phyloP scores from a whole-genome alignment of 495 filamentous ascomycete species.

The Thozetella sp. region DNA sequence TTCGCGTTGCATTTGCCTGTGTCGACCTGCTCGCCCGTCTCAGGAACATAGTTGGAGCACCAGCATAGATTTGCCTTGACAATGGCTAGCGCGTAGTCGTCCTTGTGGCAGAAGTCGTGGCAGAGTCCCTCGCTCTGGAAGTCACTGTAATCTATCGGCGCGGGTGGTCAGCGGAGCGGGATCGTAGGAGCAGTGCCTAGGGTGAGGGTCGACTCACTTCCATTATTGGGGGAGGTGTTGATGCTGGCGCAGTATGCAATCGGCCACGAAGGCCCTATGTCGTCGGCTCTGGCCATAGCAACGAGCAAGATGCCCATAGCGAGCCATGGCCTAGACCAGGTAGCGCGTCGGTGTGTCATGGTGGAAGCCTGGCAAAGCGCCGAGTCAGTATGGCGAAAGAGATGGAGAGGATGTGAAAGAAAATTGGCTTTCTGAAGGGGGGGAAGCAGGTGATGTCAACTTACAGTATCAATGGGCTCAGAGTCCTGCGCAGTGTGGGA shows the following conservation, averaged over 20 bases:
- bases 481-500: background rate
- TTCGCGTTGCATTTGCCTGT: conserved; percentile 24
- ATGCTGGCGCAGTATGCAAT: conserved; percentile 39
- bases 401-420: background rate
- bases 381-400: background rate
- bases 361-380: background rate
- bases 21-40: conserved; percentile 25
- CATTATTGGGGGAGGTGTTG: conserved; percentile 36
- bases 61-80: conserved; percentile 38
- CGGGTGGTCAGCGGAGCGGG: conserved; percentile 6
- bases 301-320: conserved; percentile 13
- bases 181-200: background rate
- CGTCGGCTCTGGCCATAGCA: conserved; percentile 6
- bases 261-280: conserved; percentile 23
- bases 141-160: conserved; percentile 32
- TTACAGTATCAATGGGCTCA: background rate
- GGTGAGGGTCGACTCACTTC: conserved; percentile 23
- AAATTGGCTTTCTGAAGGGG: background rate
- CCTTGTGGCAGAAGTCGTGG: conserved; percentile 29
- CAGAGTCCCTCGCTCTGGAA: conserved; percentile 50
- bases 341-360: conserved; percentile 20
- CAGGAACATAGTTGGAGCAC: conserved; percentile 42
- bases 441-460: background rate
- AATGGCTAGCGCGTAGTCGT: conserved; percentile 37
- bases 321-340: conserved; percentile 18